These are phyloP conservation scores for Fusarium tjaetaba DNA, from an alignment of 2,329 filamentous ascomycete species.

Conservation along the genomic window DNA sequence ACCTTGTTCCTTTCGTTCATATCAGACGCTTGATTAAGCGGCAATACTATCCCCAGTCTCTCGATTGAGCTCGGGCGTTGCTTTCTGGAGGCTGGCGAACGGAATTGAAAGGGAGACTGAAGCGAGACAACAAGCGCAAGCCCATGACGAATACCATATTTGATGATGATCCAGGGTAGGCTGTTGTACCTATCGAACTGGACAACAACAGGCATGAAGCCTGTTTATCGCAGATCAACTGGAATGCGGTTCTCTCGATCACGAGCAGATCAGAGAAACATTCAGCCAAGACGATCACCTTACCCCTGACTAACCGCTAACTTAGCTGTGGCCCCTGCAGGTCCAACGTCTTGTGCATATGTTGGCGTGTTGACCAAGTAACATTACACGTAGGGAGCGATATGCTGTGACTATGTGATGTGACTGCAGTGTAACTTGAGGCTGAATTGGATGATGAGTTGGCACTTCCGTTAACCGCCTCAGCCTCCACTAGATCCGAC, in stretches of 20 bases:
- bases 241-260: slow-evolving; percentile 11
- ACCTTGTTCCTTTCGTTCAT: too few relatives aligned
- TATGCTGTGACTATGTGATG: neutral
- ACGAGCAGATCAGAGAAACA: neutral
- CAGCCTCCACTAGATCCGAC: neutral
- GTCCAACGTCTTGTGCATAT: neutral
- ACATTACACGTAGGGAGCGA: neutral
- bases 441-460: neutral
- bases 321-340: neutral
- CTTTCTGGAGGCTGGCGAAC: too few relatives aligned
- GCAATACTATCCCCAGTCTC: too few relatives aligned
- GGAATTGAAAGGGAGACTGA: slow-evolving; percentile 24
- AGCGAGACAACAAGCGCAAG: slow-evolving; percentile 23
- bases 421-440: neutral
- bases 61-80: too few relatives aligned
- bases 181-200: neutral
- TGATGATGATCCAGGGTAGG: slow-evolving; percentile 27
- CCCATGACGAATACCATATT: neutral
- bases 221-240: neutral
- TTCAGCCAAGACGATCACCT: neutral
- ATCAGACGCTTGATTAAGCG: too few relatives aligned
- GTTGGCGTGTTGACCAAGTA: slow-evolving; percentile 18
- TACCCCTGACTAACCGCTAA: slow-evolving; percentile 21
- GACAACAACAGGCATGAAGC: slow-evolving; percentile 16
- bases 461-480: neutral